Evolutionary conservation across 1,284 basidiomycete genomes (phyloP).

Genomic region (Fomitopsis schrenkii): DNA sequence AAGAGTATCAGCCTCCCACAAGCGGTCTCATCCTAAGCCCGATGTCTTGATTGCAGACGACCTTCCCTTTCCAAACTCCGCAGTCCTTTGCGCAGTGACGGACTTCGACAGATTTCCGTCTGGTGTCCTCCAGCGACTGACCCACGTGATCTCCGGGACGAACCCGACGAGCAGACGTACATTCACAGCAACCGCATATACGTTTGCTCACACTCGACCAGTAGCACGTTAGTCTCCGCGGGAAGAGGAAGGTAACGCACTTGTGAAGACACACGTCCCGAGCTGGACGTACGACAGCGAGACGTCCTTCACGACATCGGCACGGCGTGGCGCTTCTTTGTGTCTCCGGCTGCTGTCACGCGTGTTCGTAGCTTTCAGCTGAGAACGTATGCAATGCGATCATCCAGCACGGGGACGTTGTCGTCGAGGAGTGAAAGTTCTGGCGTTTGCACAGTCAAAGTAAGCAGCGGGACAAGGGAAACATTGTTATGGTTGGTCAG

Average conservation of each 20-base stretch:
- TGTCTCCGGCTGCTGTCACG: slow-evolving; percentile 41
- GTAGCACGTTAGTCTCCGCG: background rate
- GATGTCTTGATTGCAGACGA: slow-evolving; percentile 37
- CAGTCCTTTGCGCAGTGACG: slow-evolving; percentile 36
- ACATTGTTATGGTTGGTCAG: no score
- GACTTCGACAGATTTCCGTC: slow-evolving; percentile 32
- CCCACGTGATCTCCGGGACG: slow-evolving; percentile 27
- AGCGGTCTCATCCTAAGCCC: slow-evolving; percentile 41
- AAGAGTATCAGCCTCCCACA: slow-evolving; percentile 40
- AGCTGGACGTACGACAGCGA: slow-evolving; percentile 42
- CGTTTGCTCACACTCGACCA: slow-evolving; percentile 22
- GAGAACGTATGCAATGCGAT: slow-evolving; percentile 57
- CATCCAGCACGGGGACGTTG: slow-evolving; percentile 48
- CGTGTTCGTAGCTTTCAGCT: slow-evolving; percentile 48
- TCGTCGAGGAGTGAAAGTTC: slow-evolving; percentile 31
- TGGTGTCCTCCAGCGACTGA: background rate
- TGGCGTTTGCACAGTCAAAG: no score
- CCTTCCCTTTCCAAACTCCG: slow-evolving; percentile 42
- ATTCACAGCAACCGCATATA: slow-evolving; percentile 51
- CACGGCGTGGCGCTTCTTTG: slow-evolving; percentile 44
- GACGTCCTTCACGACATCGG: slow-evolving; percentile 58
- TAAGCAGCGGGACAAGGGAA: slow-evolving; percentile 15
- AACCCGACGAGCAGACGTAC: slow-evolving; percentile 45
- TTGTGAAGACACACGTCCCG: slow-evolving; percentile 42
- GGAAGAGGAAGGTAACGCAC: no score